A percentile compares a stretch with the other conserved stretches of the same genome.
These are phyloP conservation scores for Pleoardoris graminearum DNA, from an alignment of 2,329 filamentous ascomycete species.

Conservation along the genomic window DNA sequence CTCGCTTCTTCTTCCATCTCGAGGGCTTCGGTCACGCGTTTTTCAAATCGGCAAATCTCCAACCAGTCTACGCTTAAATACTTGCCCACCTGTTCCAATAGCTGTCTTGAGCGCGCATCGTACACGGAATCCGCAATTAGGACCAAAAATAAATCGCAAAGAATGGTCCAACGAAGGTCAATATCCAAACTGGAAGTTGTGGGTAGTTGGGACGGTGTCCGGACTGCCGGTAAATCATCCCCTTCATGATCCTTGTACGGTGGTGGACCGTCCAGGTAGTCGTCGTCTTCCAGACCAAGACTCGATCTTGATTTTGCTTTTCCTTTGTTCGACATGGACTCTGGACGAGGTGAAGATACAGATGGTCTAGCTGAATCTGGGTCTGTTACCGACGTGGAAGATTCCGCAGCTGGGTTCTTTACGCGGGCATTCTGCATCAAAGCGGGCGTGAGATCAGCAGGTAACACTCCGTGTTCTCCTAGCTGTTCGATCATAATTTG, in stretches of 20 bases:
- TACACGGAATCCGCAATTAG: slow-evolving; percentile 96
- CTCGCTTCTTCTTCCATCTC: slow-evolving; percentile 96
- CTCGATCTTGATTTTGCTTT: slow-evolving; percentile 40
- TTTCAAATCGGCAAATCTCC: slow-evolving; percentile 96
- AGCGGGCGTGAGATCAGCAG: slow-evolving; percentile 78
- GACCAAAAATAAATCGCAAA: slow-evolving; percentile 93
- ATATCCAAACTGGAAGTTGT: slow-evolving; percentile 86
- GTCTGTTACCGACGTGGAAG: slow-evolving; percentile 6
- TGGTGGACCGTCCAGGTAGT: slow-evolving; percentile 51
- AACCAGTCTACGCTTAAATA: slow-evolving; percentile 84
- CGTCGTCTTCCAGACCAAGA: slow-evolving; percentile 37
- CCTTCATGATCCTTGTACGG: slow-evolving; percentile 65
- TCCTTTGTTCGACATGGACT: slow-evolving; percentile 22
- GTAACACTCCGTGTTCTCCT: slow-evolving; percentile 85
- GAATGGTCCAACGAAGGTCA: slow-evolving; percentile 92
- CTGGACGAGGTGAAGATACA: slow-evolving; percentile 38
- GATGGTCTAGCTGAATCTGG: slow-evolving; percentile 39
- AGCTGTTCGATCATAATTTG: slow-evolving; percentile 99
- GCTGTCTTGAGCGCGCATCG: slow-evolving; percentile 80
- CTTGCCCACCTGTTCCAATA: slow-evolving; percentile 81
- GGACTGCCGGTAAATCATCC: slow-evolving; percentile 76
- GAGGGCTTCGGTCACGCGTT: slow-evolving; percentile 91
- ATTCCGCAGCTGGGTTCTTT: slow-evolving; percentile 81
- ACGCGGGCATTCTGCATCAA: slow-evolving; percentile 92
- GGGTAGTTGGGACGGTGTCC: slow-evolving; percentile 80